Base-by-base conservation (phyloP, 768 basidiomycete species). In the Collybiopsis confluens region DNA sequence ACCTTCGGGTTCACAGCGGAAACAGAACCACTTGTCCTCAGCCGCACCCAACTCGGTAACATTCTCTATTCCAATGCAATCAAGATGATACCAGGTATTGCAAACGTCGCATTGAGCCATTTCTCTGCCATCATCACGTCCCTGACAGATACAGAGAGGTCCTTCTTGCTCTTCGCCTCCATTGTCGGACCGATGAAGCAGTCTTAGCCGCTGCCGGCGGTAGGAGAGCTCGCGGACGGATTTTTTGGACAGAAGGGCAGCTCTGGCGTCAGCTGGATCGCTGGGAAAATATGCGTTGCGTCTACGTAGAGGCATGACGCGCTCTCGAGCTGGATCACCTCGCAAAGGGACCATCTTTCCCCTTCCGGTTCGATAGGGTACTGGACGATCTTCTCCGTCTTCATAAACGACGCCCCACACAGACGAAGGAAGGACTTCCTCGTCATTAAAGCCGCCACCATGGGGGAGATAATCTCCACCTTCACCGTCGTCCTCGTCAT, bases 101-200 rank as follows among this genome's bases (percentile, higher is more conserved):
- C 90, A 93, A 3, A 76, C 75, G 60, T 92, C 90, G 59, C 90
- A 93, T 61, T 91, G 90, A 28, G 92, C 91, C 43, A 89, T 74
- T 54, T 83, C 79, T n/a, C 85, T 73, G 3, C 85, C 89, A 55
- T 90, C 86, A 59, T 88, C 85, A 47, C 69, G 72, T 16, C 82
- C 85, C 40, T 71, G 68, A 63, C 90, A 92, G 24, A 87, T 73
- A 64, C 90, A 92, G 16, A 83, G 61, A 16, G 76, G 66, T 45
- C 80, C 79, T 10, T 77, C 78, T 4, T 78, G 78, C 11, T 74
- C 74, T 10, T 70, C 73, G 13, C 74, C 71, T 4, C 70, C 70
- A 26, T 69, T 69, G 24, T 61, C 52, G 41, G 68, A 65, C 35
- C 70, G 62, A 21, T 35, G 47, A 4, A 18, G n/a, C 5, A 35